A percentile compares a stretch with the other conserved stretches of the same genome.
Conservation (phyloP, 140 eudicot genomes). For the Oenanthe javanica region DNA sequence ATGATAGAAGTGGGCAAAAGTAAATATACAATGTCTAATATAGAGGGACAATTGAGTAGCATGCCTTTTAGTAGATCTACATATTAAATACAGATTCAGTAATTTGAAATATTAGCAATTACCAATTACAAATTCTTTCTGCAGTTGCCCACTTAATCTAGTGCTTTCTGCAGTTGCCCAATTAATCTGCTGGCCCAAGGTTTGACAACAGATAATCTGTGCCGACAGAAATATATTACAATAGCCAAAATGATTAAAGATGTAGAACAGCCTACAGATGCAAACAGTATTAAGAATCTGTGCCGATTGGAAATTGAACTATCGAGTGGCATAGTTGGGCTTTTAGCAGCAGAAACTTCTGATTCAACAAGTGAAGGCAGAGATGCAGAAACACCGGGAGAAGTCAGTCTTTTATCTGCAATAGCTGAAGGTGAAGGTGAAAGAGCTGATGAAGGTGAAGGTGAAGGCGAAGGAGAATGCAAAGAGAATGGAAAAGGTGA, state of each 20-base stretch:
- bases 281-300: too few relatives aligned
- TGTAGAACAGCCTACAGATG: slow-evolving; percentile 40
- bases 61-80: too few relatives aligned
- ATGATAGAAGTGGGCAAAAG: neutral
- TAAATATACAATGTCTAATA: neutral
- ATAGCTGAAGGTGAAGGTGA: slow-evolving; percentile 17
- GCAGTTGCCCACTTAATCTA: too few relatives aligned
- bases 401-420: too few relatives aligned
- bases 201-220: slow-evolving; percentile 52
- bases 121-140: slow-evolving; percentile 83
- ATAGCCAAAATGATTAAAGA: slow-evolving; percentile 24
- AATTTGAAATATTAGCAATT: slow-evolving; percentile 1
- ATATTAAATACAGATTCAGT: too few relatives aligned
- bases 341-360: too few relatives aligned
- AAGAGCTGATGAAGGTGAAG: slow-evolving; percentile 21
- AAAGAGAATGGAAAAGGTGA: too few relatives aligned
- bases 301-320: too few relatives aligned
- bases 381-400: too few relatives aligned
- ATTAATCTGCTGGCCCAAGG: slow-evolving; percentile 93
- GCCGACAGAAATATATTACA: slow-evolving; percentile 28
- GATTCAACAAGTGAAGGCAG: too few relatives aligned
- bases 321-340: too few relatives aligned
- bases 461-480: neutral
- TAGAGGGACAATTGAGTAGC: too few relatives aligned
- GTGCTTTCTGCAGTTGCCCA: slow-evolving; percentile 88